phyloP scores from a whole-genome alignment of 202 grass and related monocot genomes.

The Carex sylvatica region DNA sequence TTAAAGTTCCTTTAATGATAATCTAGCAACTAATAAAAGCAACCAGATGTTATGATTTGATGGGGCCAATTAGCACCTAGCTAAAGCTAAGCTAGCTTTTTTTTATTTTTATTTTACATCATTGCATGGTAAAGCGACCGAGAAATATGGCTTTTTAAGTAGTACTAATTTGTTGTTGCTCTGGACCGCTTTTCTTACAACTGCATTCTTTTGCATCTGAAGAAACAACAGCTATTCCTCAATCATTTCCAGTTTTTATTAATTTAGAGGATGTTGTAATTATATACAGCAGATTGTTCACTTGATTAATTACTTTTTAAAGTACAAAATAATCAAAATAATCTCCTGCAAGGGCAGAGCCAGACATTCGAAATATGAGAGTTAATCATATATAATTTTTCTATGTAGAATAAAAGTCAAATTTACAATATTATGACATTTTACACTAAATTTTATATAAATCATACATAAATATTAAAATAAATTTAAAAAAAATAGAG shows the following conservation, averaged over 20 bases:
- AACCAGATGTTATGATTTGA: background rate
- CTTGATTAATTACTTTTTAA: background rate
- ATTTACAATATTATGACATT: too few species aligned
- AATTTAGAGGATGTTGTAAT: background rate
- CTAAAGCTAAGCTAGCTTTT: background rate
- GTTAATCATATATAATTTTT: too few species aligned
- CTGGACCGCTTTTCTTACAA: background rate
- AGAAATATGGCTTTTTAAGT: conserved; percentile 15
- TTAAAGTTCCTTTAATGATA: background rate
- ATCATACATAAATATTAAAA: too few species aligned
- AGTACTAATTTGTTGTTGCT: background rate
- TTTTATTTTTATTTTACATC: background rate
- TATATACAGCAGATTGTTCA: background rate
- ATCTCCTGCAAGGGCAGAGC: too few species aligned
- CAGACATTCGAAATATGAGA: too few species aligned
- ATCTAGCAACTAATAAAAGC: background rate
- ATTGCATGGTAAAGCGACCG: conserved; percentile 11
- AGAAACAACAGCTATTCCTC: background rate
- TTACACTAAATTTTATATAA: too few species aligned
- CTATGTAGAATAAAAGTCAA: too few species aligned
- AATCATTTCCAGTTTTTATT: background rate
- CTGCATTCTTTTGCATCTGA: background rate
- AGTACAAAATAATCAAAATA: background rate
- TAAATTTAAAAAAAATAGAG: too few species aligned
- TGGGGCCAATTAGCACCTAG: conserved; percentile 10